Percentiles rank a stretch among this genome's conserved stretches.
phyloP scores from a whole-genome alignment of 768 basidiomycete genomes.

The Termitomyces sp. region DNA sequence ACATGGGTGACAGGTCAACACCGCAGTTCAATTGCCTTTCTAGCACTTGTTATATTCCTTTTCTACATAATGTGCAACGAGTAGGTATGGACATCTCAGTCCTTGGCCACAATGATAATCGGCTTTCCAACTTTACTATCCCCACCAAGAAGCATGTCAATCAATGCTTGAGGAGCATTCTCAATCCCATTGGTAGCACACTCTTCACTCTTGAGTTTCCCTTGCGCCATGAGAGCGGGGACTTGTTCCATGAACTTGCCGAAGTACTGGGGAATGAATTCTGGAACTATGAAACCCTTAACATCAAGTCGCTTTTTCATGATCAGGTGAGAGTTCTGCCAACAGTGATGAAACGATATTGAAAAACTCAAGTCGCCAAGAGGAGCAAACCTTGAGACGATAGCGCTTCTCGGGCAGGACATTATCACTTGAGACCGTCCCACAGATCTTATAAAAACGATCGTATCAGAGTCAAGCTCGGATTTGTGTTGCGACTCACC shows the following conservation, averaged over 20 bases:
- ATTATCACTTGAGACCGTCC: constrained; percentile 1
- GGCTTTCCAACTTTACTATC: constrained; percentile 1
- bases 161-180: constrained; percentile 17
- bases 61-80: too few relatives aligned
- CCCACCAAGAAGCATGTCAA: not conserved
- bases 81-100: not conserved
- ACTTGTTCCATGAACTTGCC: constrained; percentile 32
- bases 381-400: constrained; percentile 9
- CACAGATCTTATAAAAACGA: constrained; percentile 1
- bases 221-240: constrained; percentile 30
- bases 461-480: not conserved
- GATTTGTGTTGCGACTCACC: constrained; percentile 12
- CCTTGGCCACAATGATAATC: not conserved
- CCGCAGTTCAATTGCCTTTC: too few relatives aligned
- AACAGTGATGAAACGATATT: not conserved
- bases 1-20: too few relatives aligned
- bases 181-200: constrained; percentile 32
- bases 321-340: constrained; percentile 33
- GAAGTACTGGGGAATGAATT: constrained; percentile 24
- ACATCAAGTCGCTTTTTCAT: constrained; percentile 37
- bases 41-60: too few relatives aligned
- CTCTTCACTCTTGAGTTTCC: constrained; percentile 35
- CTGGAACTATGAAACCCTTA: constrained; percentile 34
- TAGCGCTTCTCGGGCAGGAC: constrained; percentile 5
- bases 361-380: not conserved